Percentiles rank a stretch among this genome's conserved stretches.
These are phyloP conservation scores for Sporothrix phasma DNA, from an alignment of 2,329 filamentous ascomycete species.

Conservation along the genomic window DNA sequence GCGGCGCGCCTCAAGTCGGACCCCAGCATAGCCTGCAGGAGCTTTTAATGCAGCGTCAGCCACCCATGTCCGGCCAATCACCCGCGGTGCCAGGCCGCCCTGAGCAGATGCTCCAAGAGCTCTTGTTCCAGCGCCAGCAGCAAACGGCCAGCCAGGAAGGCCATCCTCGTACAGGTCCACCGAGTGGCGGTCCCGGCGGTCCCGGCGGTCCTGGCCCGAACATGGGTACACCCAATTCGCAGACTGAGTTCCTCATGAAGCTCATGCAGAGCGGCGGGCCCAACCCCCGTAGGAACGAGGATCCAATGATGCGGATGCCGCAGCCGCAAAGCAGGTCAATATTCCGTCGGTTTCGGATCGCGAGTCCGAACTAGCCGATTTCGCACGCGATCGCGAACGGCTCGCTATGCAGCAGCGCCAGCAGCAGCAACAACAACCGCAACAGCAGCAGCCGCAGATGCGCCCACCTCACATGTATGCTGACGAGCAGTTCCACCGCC, in stretches of 20 bases:
- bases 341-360: slow-evolving; percentile 39
- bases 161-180: slow-evolving; percentile 23
- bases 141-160: slow-evolving; percentile 37
- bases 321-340: slow-evolving; percentile 41
- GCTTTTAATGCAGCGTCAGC: slow-evolving; percentile 49
- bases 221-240: slow-evolving; percentile 40
- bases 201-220: background rate
- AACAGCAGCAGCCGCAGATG: slow-evolving; percentile 22
- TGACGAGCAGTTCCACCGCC: slow-evolving; percentile 40
- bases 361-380: slow-evolving; percentile 38
- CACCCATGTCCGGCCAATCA: slow-evolving; percentile 18
- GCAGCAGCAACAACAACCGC: slow-evolving; percentile 19
- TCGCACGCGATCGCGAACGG: slow-evolving; percentile 13
- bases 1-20: slow-evolving; percentile 22
- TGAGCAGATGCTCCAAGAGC: slow-evolving; percentile 50
- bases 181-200: background rate
- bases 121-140: slow-evolving; percentile 51
- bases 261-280: slow-evolving; percentile 56
- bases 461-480: slow-evolving; percentile 37
- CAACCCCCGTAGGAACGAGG: slow-evolving; percentile 38
- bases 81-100: background rate
- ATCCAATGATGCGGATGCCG: slow-evolving; percentile 42
- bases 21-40: slow-evolving; percentile 52
- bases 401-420: slow-evolving; percentile 26
- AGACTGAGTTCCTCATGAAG: slow-evolving; percentile 77